These are phyloP conservation scores for Eutypella sp. DNA, from an alignment of 2,329 filamentous ascomycete species.

Conservation along the genomic window DNA sequence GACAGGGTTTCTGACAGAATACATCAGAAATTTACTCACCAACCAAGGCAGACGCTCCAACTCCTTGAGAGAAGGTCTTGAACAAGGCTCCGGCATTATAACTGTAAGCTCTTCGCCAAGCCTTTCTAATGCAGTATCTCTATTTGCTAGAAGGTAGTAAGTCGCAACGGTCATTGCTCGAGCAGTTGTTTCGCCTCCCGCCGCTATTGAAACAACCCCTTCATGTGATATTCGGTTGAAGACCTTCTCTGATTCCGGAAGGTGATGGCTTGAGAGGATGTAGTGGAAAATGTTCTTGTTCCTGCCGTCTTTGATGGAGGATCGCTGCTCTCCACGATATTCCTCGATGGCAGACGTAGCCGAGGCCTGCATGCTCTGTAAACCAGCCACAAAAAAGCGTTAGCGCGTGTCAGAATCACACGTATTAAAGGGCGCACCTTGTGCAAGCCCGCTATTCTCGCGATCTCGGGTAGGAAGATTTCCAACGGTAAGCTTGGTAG, in stretches of 20 bases:
- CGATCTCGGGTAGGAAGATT: not conserved
- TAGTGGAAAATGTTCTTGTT: constrained; percentile 2
- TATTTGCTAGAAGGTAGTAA: constrained; percentile 9
- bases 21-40: constrained; percentile 2
- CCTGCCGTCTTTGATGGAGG: not conserved
- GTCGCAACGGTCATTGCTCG: constrained; percentile 5
- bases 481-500: not conserved
- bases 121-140: constrained; percentile 5
- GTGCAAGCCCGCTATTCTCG: not conserved
- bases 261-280: constrained; percentile 5
- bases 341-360: not conserved
- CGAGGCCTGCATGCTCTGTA: not conserved
- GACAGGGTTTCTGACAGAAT: not conserved
- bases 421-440: not conserved
- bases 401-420: not conserved
- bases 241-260: constrained; percentile 8
- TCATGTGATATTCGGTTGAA: constrained; percentile 13
- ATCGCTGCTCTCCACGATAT: not conserved
- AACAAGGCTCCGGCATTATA: not conserved
- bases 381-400: too few relatives aligned
- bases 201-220: constrained; percentile 11
- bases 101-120: constrained; percentile 8
- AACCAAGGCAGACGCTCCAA: constrained; percentile 12
- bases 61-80: constrained; percentile 9
- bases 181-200: constrained; percentile 9